phyloP scores from a whole-genome alignment of 306 rosid genomes.

The Inga leiocalycina region DNA sequence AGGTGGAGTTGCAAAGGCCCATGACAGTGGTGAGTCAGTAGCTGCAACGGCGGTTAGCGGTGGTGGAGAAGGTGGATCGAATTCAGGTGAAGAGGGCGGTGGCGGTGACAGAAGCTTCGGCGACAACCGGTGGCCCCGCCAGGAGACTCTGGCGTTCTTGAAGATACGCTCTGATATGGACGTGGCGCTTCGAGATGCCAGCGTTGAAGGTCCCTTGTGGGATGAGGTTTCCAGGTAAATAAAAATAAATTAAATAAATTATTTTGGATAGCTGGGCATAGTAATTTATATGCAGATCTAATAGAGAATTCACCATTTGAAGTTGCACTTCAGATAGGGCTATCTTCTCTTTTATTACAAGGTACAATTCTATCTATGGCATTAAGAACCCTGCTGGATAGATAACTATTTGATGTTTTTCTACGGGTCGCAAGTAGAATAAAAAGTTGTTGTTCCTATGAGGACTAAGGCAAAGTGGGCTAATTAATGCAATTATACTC shows the following conservation, averaged over 20 bases:
- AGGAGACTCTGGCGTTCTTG: slow-evolving; percentile 82
- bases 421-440: too few relatives aligned
- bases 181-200: slow-evolving; percentile 80
- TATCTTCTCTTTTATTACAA: too few relatives aligned
- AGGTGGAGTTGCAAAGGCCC: neutral
- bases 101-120: slow-evolving; percentile 78
- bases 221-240: slow-evolving; percentile 81
- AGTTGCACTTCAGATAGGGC: too few relatives aligned
- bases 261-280: too few relatives aligned
- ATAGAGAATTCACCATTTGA: too few relatives aligned
- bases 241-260: neutral
- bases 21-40: slow-evolving; percentile 29
- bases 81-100: slow-evolving; percentile 66
- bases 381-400: too few relatives aligned
- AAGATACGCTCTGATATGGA: slow-evolving; percentile 94
- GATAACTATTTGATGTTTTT: too few relatives aligned
- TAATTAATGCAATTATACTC: too few relatives aligned
- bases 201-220: slow-evolving; percentile 96
- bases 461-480: too few relatives aligned
- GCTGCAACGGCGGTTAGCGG: slow-evolving; percentile 20
- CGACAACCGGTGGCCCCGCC: slow-evolving; percentile 93
- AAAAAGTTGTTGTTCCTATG: too few relatives aligned
- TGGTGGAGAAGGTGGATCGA: slow-evolving; percentile 45
- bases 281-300: too few relatives aligned
- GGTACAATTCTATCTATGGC: too few relatives aligned